These are phyloP conservation scores for Marasmius tenuissimus DNA, from an alignment of 1,284 basidiomycete genomes.

Conservation along the genomic window DNA sequence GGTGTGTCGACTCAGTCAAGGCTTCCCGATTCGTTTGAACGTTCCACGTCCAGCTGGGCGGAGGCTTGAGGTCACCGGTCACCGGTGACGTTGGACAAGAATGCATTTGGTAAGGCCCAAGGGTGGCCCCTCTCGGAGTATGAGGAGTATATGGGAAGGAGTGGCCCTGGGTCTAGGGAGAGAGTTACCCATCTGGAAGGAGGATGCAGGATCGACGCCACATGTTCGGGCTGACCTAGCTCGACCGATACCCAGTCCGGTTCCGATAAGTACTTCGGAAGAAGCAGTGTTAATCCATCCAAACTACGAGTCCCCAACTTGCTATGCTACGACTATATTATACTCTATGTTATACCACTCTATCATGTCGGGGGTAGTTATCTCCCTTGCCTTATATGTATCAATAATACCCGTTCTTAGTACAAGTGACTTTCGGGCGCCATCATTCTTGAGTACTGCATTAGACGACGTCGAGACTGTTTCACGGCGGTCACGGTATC, in stretches of 20 bases:
- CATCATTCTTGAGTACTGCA: no score
- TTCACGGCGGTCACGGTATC: no score
- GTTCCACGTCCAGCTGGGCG: conserved; percentile 42
- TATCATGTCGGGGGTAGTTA: no score
- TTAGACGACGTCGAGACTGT: no score
- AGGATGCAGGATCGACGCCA: neutral
- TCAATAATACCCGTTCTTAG: no score
- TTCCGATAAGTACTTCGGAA: no score
- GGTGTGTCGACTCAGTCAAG: conserved; percentile 15
- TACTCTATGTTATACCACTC: no score
- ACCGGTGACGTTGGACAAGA: neutral
- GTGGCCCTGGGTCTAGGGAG: neutral
- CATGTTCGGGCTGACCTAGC: neutral
- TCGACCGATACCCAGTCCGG: neutral
- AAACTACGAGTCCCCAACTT: no score
- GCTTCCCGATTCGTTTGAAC: conserved; percentile 47
- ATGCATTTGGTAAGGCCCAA: neutral
- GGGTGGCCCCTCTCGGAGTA: neutral
- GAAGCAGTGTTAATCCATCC: no score
- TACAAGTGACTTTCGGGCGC: no score
- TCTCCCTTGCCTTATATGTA: no score
- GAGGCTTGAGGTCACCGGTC: conserved; percentile 22
- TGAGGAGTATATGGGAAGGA: neutral
- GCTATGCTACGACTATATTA: no score
- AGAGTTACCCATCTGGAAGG: neutral